A percentile compares a stretch with the other conserved stretches of the same genome.
phyloP scores from a whole-genome alignment of 2,329 filamentous ascomycete species.

The Endothia cerciana region DNA sequence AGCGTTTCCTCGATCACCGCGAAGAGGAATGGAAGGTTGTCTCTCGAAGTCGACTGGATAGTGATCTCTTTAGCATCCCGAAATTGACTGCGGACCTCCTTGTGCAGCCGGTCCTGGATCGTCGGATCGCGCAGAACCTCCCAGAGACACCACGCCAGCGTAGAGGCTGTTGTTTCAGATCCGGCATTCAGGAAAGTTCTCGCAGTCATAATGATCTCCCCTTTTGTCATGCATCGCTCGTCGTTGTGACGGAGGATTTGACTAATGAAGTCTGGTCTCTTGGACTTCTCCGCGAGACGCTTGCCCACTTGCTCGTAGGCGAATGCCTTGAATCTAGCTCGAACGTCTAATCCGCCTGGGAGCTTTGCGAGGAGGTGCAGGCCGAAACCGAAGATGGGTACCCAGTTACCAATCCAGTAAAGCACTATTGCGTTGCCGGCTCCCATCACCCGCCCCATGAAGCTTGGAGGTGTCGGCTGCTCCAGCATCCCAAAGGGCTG shows the following conservation, averaged over 20 bases:
- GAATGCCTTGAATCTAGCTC: not conserved
- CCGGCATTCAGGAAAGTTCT: constrained; percentile 1
- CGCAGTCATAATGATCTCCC: not conserved
- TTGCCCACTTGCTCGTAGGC: not conserved
- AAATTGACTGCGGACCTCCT: not conserved
- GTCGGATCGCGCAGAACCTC: not conserved
- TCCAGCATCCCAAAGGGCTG: not conserved
- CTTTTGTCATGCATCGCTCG: not conserved
- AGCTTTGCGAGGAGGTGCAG: not conserved
- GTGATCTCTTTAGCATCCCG: not conserved
- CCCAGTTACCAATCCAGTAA: constrained; percentile 3
- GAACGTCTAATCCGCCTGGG: not conserved
- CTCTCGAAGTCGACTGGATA: not conserved
- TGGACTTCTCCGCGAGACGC: not conserved
- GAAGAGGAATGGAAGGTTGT: constrained; percentile 2
- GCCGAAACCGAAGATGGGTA: not conserved
- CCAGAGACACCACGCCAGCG: not conserved
- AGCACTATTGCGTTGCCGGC: not conserved
- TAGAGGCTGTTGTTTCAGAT: constrained; percentile 1
- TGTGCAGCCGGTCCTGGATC: not conserved
- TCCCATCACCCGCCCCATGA: constrained; percentile 6
- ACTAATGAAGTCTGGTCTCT: constrained; percentile 5
- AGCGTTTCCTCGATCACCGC: constrained; percentile 2
- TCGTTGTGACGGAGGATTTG: not conserved
- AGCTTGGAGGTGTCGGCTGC: not conserved